Evolutionary conservation across 176 grass and related monocot genomes (phyloP), one percentile per base, ranked within the genome.

Genomic region (Aegilops speltoides): DNA sequence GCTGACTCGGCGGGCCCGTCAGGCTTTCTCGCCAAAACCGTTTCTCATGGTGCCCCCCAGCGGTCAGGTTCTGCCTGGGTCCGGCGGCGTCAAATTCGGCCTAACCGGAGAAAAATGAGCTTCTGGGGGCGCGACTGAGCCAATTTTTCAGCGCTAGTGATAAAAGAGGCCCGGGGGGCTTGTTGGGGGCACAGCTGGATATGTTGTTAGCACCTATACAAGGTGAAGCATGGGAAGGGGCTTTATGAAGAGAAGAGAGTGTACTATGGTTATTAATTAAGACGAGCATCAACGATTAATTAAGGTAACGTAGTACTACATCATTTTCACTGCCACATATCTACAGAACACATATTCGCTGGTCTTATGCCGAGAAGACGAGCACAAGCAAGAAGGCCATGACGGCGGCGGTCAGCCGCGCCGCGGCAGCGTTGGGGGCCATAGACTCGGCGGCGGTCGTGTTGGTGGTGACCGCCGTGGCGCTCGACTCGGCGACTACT

Each of bases 401-500:
- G 62, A 41, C 25, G 25, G 62, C 70, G 43, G 26, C 74, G 32
- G 34, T 57, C 56, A 33, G 4, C 52, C 36, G 2, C 23, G 2
- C 29, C 31, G 10, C 6, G 4, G 12, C 5, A 1, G 2, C 11
- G 4, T 24, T 17, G 4, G 7, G 40, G 8, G 80, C 8, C 26
- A 20, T 5, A 19, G 26, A 76, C 43, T 52, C 15, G 0, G 11
- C 69, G 11, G 65, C 7, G 34, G 34, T 7, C 10, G 25, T 56
- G 45, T 19, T 7, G 34, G 34, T 7, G 28, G 25, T 56, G 25
- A 31, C 8, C 25, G 17, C 8, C 3, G 69, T 7, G 12, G 63
- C 50, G 2, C 10, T 23, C 25, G 86, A 40, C 12, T 32, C 20
- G 19, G 77, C 79, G 17, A 94, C 71, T 77, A 94, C 71, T 68